Percentiles rank a stretch among this genome's conserved stretches.
phyloP scores from a whole-genome alignment of 108 stramenopile species.

The Epipyxis sp. region DNA sequence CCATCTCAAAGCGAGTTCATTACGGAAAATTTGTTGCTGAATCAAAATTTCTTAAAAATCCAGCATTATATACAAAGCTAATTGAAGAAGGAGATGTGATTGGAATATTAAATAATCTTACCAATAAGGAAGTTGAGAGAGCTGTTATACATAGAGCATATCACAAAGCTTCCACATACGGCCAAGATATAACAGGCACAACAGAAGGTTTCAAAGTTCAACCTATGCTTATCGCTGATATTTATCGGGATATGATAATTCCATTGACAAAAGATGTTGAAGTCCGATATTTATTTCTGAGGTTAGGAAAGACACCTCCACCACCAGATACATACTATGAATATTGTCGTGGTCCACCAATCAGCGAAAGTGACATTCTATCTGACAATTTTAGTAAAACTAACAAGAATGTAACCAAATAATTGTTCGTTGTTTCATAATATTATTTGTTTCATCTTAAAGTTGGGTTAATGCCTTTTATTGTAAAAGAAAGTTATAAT shows the following conservation, averaged over 20 bases:
- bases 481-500: too few relatives aligned
- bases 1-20: slow-evolving; percentile 82
- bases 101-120: slow-evolving; percentile 87
- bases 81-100: slow-evolving; percentile 83
- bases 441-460: too few relatives aligned
- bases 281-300: slow-evolving; percentile 86
- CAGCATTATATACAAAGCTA: slow-evolving; percentile 75
- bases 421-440: too few relatives aligned
- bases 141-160: slow-evolving; percentile 80
- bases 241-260: slow-evolving; percentile 90
- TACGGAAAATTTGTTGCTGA: slow-evolving; percentile 98
- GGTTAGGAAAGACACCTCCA: slow-evolving; percentile 35
- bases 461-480: too few relatives aligned
- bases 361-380: too few relatives aligned
- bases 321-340: background rate
- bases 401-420: too few relatives aligned
- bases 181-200: slow-evolving; percentile 71
- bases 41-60: slow-evolving; percentile 80
- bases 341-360: background rate
- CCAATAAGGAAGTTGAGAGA: slow-evolving; percentile 87
- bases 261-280: slow-evolving; percentile 97
- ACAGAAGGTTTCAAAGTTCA: slow-evolving; percentile 77
- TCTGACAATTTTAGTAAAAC: too few relatives aligned
- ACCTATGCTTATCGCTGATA: slow-evolving; percentile 76
- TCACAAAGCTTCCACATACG: slow-evolving; percentile 87